Base-by-base conservation (phyloP, 768 basidiomycete species). In the Russula foetens region DNA sequence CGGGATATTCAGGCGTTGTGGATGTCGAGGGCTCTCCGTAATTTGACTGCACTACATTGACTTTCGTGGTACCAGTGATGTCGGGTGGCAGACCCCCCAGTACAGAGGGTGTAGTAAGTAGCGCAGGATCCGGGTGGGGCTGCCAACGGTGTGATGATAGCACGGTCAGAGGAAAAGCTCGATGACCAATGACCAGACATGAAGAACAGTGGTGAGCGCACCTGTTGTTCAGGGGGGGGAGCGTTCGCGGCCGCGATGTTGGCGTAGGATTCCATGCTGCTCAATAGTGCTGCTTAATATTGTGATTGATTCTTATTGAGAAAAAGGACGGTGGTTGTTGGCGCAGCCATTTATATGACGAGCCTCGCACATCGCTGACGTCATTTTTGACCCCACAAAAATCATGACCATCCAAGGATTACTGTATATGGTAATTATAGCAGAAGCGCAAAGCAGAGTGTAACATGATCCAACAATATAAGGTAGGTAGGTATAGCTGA, bases 101-200 rank as follows among this genome's bases (percentile, higher is more conserved):
- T 21, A 80, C 74, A 54, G 66, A 69, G 2, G 65, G 47, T 24
- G 75, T 84, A 69, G 81, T 84, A 60, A 86, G 75, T 23, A 91
- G 76, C 2, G 76, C 79, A 4, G 78, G 82, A 68, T 90, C 84
- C 49, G 35, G 90, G 79, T 79, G 80, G 14, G 89, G 86, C 78
- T 85, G 38, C 24, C 33, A 44, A 29, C 12, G 21, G 49, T 21
- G 9, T 28, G 11, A 47, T 29, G 24, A n/a, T n/a, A n/a, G n/a
- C n/a, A n/a, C n/a, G n/a, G n/a, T n/a, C n/a, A n/a, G n/a, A n/a
- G n/a, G n/a, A n/a, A n/a, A n/a, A 55, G 23, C 52, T 29, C 43
- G 66, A 63, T 46, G 63, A 53, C 53, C 43, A 8, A 11, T 23
- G 55, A 23, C 53, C 47, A 51, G 48, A 31, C 17, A n/a, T n/a